Base-by-base conservation (phyloP, 2,329 filamentous ascomycete genomes). In the Volutella citrinella region DNA sequence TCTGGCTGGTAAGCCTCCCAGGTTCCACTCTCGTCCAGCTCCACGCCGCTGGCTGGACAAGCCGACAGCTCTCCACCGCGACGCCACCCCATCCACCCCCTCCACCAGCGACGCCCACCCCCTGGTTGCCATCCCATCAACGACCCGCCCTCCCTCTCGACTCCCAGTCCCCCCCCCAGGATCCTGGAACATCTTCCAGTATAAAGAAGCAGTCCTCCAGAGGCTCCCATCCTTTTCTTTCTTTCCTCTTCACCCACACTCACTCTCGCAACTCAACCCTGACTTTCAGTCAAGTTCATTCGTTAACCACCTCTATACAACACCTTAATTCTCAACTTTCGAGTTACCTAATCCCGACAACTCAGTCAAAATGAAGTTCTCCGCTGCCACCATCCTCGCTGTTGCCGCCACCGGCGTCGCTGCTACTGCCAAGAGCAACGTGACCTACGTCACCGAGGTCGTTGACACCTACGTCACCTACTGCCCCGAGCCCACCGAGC, bases 391-490 rank as follows among this genome's bases (percentile, higher is more conserved):
- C 59, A 54, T 74, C 50, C 57, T 73, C 57, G 72, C 73, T 54
- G 66, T 71, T 61, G 69, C 61, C 57, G 65, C 68, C 51, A 65
- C 72, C 65, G 68, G 60, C 59, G 64, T 67, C 55, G 71, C 69
- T 60, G 43, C 44, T 45, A 43, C 44, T 45, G 45, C 42, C 43
- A 48, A 43, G 32, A 56, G 56, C 55, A 73, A 74, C 61, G 67
- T 68, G 49, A 69, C 66, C 59, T 76, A 76, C 42, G 72, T 71
- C 65, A 87, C 81, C 50, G 77, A 83, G 71, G 68, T 79, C 48
- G 75, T 87, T 46, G 80, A 78, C 38, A 64, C 68, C 38, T 77
- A 77, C 69, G 80, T 75, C 65, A 88, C 83, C 58, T 86, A 73
- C 78, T 88, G 84, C 78, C 82, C 84, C 15, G 69, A 57, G 49